A percentile compares a stretch with the other conserved stretches of the same genome.
These are phyloP conservation scores for Globisporangium paddicum DNA, from an alignment of 352 stramenopile genomes.

Conservation along the genomic window DNA sequence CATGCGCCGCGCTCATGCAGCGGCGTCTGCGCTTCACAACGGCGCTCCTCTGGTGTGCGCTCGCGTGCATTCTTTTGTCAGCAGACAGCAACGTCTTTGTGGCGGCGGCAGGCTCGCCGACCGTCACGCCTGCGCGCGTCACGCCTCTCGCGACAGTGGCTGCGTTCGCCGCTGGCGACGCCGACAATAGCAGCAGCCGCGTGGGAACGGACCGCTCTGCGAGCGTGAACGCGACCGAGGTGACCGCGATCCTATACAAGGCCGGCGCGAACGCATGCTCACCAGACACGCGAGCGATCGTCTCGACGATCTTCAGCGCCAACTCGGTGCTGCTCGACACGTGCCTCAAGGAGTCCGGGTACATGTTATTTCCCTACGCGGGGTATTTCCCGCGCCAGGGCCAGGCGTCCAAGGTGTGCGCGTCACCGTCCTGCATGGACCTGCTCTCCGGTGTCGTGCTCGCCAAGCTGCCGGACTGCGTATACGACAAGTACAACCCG, in stretches of 20 bases:
- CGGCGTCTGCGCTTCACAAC: not conserved
- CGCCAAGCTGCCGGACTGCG: slow-evolving; percentile 25
- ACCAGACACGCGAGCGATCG: slow-evolving; percentile 1
- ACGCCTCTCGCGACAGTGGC: not conserved
- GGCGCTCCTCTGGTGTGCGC: not conserved
- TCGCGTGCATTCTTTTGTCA: not conserved
- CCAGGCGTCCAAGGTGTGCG: slow-evolving; percentile 15
- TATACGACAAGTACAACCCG: slow-evolving; percentile 17
- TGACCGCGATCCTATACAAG: slow-evolving; percentile 1
- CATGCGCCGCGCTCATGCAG: not conserved
- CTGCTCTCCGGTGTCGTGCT: slow-evolving; percentile 23
- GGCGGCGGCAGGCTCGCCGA: not conserved
- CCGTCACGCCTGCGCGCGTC: not conserved
- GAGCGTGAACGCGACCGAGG: not conserved
- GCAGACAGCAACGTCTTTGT: not conserved
- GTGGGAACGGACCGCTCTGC: not conserved
- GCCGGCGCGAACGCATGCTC: slow-evolving; percentile 13
- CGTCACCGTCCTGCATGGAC: slow-evolving; percentile 21
- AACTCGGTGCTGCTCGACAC: slow-evolving; percentile 21
- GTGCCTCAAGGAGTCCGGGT: slow-evolving; percentile 20
- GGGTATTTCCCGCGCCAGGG: slow-evolving; percentile 13
- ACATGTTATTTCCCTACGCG: slow-evolving; percentile 18
- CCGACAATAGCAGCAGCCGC: not conserved
- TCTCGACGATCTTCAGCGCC: slow-evolving; percentile 16
- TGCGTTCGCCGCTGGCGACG: not conserved